Evolutionary conservation across 306 rosid species (phyloP), one percentile per base, ranked within the genome.

Genomic region (Prunus mongolica): DNA sequence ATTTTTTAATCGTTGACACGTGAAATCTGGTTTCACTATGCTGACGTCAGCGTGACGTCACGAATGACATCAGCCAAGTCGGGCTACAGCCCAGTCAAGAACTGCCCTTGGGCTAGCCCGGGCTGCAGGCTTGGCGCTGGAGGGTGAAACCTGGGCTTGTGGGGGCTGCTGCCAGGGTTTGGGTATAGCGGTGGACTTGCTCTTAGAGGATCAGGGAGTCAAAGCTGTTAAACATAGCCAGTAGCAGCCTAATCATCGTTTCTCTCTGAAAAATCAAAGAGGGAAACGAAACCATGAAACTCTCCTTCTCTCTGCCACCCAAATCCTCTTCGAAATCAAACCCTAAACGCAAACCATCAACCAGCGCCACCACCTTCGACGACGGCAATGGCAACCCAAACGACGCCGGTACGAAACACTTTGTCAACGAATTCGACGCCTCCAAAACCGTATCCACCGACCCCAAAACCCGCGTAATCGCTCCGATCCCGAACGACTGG

Each of bases 391-490:
- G 13, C n/a, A 51, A 2, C 46, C 49, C 41, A 3, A 69, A 50
- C 56, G 78, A 54, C 45, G 74, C 13, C 13, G 71, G 15, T 14
- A 15, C 86, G 22, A 79, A 61, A 14, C 73, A 75, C 38, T 85
- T 67, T 32, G 76, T 85, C 27, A 79, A 30, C 25, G 84, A 85
- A 57, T 85, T 85, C 61, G 84, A 82, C 24, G 76, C 89, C 22
- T 68, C 80, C 0, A 80, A 79, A 52, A 24, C 86, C 66, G 19
- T 46, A 0, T 18, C 71, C 50, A 78, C 61, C 64, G 57, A 61
- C 27, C 24, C 82, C 24, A 27, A 38, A 3, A 52, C 71, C 0
- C 30, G 52, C 6, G 81, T 85, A 18, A 85, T 85, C n/a, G 58
- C 86, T 9, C 71, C 79, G 8, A 55, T 82, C 4, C 50, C 74